Percentiles rank a stretch among this genome's conserved stretches.
Evolutionary conservation across 2,329 filamentous ascomycete species (phyloP).

Genomic region (Paecilomyces fulvus): DNA sequence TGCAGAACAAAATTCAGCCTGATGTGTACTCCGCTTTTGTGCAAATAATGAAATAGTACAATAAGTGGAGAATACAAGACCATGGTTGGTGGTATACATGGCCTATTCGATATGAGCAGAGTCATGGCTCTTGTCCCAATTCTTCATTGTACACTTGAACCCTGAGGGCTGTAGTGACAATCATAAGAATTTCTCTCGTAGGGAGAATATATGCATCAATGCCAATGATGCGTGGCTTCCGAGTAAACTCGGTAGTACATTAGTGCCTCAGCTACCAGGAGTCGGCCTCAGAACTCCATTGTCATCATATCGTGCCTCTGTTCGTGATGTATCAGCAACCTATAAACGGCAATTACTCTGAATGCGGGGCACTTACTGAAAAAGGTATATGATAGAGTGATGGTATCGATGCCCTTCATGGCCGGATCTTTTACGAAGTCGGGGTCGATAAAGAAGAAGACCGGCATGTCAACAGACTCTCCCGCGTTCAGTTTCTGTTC

Average conservation of each 20-base stretch:
- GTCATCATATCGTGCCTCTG: slow-evolving; percentile 77
- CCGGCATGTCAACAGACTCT: slow-evolving; percentile 98
- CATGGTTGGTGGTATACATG: not conserved
- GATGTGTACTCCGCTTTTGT: not conserved
- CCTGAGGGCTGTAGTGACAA: not conserved
- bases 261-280: slow-evolving; percentile 19
- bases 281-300: slow-evolving; percentile 61
- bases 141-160: not conserved
- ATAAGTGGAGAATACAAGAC: not conserved
- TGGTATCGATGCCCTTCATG: slow-evolving; percentile 90
- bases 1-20: not conserved
- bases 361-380: slow-evolving; percentile 62
- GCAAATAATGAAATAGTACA: not conserved
- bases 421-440: slow-evolving; percentile 86
- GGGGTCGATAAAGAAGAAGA: slow-evolving; percentile 98
- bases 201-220: not conserved
- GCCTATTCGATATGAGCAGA: not conserved
- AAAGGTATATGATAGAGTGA: slow-evolving; percentile 95
- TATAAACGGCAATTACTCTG: not conserved
- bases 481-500: slow-evolving; percentile 89
- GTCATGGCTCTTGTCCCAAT: not conserved
- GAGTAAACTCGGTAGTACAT: not conserved
- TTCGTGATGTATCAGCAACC: slow-evolving; percentile 25
- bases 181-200: not conserved
- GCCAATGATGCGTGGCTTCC: not conserved